Evolutionary conservation across 352 stramenopile species (phyloP).

Genomic region (Globisporangium viniferum): DNA sequence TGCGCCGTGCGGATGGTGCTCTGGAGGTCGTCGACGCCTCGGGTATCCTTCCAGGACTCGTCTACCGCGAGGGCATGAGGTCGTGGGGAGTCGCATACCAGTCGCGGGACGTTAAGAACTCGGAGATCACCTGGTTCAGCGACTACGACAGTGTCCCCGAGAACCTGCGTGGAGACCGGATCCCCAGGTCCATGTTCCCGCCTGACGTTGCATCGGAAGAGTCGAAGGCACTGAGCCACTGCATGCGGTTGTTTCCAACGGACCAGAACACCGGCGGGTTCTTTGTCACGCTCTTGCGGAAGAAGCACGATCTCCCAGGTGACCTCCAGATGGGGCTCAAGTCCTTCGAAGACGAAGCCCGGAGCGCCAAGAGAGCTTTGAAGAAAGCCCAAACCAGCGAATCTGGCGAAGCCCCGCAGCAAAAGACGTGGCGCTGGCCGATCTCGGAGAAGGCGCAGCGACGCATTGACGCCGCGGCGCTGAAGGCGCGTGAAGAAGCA

Average conservation of each 20-base stretch:
- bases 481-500: conserved; percentile 12
- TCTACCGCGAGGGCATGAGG: conserved; percentile 42
- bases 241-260: conserved; percentile 94
- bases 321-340: conserved; percentile 32
- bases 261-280: conserved; percentile 98
- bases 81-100: conserved; percentile 72
- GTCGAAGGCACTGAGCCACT: conserved; percentile 56
- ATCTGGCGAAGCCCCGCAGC: conserved; percentile 21
- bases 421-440: conserved; percentile 39
- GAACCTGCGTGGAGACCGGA: conserved; percentile 58
- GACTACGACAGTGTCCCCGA: conserved; percentile 50
- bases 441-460: conserved; percentile 32
- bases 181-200: conserved; percentile 83
- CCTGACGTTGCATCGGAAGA: conserved; percentile 58
- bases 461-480: conserved; percentile 11
- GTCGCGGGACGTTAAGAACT: conserved; percentile 31
- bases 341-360: conserved; percentile 36
- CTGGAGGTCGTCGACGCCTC: conserved; percentile 88
- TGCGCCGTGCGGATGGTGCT: conserved; percentile 83
- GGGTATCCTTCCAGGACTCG: conserved; percentile 41
- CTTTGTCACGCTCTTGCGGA: conserved; percentile 95
- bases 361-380: conserved; percentile 14
- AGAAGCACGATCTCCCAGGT: conserved; percentile 44
- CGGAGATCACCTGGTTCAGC: conserved; percentile 48
- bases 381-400: conserved; percentile 29